Evolutionary conservation across 2,329 filamentous ascomycete genomes (phyloP).

Genomic region (Colletotrichum spinosum): DNA sequence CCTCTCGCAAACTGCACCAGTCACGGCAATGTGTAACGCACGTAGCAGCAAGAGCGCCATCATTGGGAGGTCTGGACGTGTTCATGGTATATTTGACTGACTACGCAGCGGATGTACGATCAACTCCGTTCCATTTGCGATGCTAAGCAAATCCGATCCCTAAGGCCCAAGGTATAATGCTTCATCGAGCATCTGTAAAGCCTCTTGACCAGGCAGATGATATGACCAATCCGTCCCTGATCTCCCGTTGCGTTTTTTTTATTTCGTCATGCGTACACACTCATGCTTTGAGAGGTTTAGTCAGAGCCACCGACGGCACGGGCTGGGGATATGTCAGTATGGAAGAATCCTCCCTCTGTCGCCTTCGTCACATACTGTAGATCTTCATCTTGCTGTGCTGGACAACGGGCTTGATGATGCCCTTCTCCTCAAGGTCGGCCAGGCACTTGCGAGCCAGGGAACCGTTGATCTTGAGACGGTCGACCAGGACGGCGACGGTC

Average conservation of each 20-base stretch:
- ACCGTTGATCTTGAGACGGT: slow-evolving; percentile 99
- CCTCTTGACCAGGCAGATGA: slow-evolving; percentile 38
- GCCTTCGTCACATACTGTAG: slow-evolving; percentile 76
- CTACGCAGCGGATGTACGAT: slow-evolving; percentile 38
- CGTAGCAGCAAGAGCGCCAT: neutral
- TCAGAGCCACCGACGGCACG: slow-evolving; percentile 69
- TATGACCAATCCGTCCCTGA: slow-evolving; percentile 36
- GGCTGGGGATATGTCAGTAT: slow-evolving; percentile 57
- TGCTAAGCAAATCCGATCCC: slow-evolving; percentile 39
- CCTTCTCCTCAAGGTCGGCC: slow-evolving; percentile 95
- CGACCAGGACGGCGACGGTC: slow-evolving; percentile 97
- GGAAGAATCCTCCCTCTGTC: neutral
- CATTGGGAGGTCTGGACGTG: slow-evolving; percentile 34
- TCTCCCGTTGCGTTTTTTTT: slow-evolving; percentile 32
- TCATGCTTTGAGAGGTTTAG: slow-evolving; percentile 44
- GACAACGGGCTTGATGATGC: slow-evolving; percentile 97
- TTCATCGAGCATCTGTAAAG: slow-evolving; percentile 38
- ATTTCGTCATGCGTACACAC: slow-evolving; percentile 35
- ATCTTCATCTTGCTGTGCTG: slow-evolving; percentile 98
- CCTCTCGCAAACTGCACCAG: too few species aligned
- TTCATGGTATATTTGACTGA: slow-evolving; percentile 37
- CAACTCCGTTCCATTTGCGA: slow-evolving; percentile 39
- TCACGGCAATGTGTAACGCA: neutral
- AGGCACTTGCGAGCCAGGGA: slow-evolving; percentile 92
- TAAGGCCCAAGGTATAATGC: slow-evolving; percentile 38